Conservation (phyloP, 768 basidiomycete species). For the Tricholoma furcatifolium region DNA sequence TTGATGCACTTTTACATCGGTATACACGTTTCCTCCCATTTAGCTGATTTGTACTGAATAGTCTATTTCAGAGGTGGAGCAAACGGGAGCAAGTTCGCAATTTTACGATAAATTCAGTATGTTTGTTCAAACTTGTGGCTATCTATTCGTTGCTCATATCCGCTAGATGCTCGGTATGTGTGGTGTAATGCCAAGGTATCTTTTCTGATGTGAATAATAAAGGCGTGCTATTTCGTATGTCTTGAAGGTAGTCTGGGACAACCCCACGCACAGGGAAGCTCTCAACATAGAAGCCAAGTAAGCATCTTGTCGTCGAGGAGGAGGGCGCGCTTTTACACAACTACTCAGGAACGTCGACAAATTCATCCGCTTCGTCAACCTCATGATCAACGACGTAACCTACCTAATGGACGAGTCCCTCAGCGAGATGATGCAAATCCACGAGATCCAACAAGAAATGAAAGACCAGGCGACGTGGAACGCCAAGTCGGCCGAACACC, state of each 20-base stretch:
- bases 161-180: constrained; percentile 16
- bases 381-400: constrained; percentile 99
- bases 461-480: constrained; percentile 71
- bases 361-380: constrained; percentile 93
- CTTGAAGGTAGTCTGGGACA: constrained; percentile 89
- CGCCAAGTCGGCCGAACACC: constrained; percentile 61
- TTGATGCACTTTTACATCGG: constrained; percentile 95
- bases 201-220: neutral
- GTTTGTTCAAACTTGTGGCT: constrained; percentile 27
- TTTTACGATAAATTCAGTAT: constrained; percentile 98
- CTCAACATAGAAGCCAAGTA: constrained; percentile 79
- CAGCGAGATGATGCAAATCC: constrained; percentile 84
- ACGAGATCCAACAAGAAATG: constrained; percentile 85
- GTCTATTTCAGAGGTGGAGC: constrained; percentile 78
- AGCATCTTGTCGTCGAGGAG: constrained; percentile 7
- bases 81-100: constrained; percentile 95
- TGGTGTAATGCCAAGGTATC: neutral
- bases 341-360: constrained; percentile 77
- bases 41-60: neutral
- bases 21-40: constrained; percentile 23
- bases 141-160: neutral
- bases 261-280: constrained; percentile 83
- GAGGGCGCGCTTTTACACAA: neutral
- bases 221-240: constrained; percentile 87
- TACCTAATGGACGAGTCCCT: constrained; percentile 97